Percentiles rank a stretch among this genome's conserved stretches.
phyloP scores from a whole-genome alignment of 2,329 filamentous ascomycete genomes.

The Boeremia lycopersici region DNA sequence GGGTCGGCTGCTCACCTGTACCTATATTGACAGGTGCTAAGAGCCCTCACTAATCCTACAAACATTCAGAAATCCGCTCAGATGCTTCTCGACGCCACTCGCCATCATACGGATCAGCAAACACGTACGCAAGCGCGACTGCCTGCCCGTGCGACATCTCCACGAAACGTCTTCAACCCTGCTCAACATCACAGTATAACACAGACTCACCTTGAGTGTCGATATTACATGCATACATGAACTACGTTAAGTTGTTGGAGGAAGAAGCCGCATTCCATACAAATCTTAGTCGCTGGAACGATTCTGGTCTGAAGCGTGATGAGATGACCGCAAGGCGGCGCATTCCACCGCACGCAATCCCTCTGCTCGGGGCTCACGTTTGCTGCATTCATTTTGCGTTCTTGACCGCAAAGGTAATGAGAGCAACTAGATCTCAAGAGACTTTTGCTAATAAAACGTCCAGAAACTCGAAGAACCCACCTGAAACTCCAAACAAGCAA shows the following conservation, averaged over 20 bases:
- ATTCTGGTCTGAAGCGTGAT: neutral
- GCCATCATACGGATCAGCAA: neutral
- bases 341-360: neutral
- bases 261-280: neutral
- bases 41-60: slow-evolving; percentile 8
- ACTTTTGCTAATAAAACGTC: neutral
- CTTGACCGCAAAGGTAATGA: neutral
- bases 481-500: neutral
- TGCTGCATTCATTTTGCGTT: neutral
- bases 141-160: neutral
- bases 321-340: neutral
- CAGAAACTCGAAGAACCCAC: neutral
- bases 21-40: slow-evolving; percentile 7
- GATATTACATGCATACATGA: neutral
- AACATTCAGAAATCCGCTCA: neutral
- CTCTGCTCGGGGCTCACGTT: neutral
- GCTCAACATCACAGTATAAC: neutral
- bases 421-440: neutral
- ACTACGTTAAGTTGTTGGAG: neutral
- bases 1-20: slow-evolving; percentile 10
- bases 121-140: neutral
- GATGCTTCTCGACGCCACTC: neutral
- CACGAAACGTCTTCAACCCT: neutral
- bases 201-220: too few relatives aligned
- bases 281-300: neutral